Conservation (phyloP, 768 basidiomycete species). For the Kondoa malvinella region DNA sequence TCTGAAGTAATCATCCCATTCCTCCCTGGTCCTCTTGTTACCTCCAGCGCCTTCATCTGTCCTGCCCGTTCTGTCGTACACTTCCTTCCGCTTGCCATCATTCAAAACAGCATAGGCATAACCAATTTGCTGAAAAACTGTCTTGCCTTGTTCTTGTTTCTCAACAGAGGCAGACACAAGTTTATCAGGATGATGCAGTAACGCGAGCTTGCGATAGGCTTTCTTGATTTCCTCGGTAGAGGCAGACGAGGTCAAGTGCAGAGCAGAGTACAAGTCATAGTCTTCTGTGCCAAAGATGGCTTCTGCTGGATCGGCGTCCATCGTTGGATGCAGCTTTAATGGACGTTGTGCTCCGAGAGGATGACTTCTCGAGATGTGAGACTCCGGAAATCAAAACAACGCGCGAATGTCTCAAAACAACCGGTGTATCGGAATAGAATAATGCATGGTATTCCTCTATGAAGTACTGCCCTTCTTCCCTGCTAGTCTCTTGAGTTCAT, state of each 20-base stretch:
- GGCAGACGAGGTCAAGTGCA: constrained; percentile 10
- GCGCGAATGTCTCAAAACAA: too few relatives aligned
- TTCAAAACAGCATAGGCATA: constrained; percentile 80
- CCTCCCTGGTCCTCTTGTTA: constrained; percentile 45
- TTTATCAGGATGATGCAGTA: constrained; percentile 80
- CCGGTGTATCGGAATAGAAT: too few relatives aligned
- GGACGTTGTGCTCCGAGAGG: not conserved
- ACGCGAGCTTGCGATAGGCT: constrained; percentile 64
- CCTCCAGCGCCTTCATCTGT: constrained; percentile 57
- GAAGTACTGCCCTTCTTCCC: not conserved
- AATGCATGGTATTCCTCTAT: too few relatives aligned
- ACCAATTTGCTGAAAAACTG: constrained; percentile 66
- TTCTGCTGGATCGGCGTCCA: constrained; percentile 13
- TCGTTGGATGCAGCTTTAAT: constrained; percentile 2
- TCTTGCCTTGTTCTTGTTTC: constrained; percentile 50
- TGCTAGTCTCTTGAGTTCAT: not conserved
- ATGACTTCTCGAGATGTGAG: not conserved
- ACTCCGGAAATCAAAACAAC: not conserved
- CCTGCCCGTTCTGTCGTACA: constrained; percentile 70
- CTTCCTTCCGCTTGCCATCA: constrained; percentile 54
- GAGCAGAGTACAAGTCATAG: constrained; percentile 21
- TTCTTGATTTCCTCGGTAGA: constrained; percentile 18
- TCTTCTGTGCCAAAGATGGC: constrained; percentile 16
- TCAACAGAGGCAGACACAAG: constrained; percentile 35
- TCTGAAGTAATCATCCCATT: constrained; percentile 83